A percentile compares a stretch with the other conserved stretches of the same genome.
Evolutionary conservation across 805 yeast species (phyloP).

Genomic region (Kluyveromyces dobzhanskii): DNA sequence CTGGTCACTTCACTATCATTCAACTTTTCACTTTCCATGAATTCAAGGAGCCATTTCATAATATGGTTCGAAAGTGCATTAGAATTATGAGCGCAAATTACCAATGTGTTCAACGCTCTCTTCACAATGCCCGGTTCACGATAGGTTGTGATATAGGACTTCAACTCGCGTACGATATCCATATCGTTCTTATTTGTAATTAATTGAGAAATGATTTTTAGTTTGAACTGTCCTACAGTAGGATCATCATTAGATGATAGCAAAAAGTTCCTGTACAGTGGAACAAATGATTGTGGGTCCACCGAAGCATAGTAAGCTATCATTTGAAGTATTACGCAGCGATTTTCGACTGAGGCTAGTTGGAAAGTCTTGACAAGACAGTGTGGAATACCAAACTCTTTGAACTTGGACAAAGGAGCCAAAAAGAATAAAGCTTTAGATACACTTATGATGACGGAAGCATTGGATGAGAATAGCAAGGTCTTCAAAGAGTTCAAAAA

Average conservation of each 20-base stretch:
- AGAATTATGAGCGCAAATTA: conserved; percentile 46
- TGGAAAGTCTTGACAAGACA: conserved; percentile 32
- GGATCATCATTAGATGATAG: conserved; percentile 47
- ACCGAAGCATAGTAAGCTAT: conserved; percentile 30
- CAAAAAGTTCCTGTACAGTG: conserved; percentile 41
- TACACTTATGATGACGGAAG: conserved; percentile 53
- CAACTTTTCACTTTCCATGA: conserved; percentile 30
- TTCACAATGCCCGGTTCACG: conserved; percentile 24
- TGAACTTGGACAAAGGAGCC: conserved; percentile 48
- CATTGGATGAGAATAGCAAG: conserved; percentile 44
- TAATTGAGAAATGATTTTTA: conserved; percentile 53
- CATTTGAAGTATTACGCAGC: conserved; percentile 36
- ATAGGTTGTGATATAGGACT: conserved; percentile 39
- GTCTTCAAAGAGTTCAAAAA: conserved; percentile 41
- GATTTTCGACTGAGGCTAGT: not conserved
- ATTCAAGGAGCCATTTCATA: conserved; percentile 54
- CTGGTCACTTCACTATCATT: conserved; percentile 35
- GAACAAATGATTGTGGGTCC: conserved; percentile 30
- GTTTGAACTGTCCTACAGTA: conserved; percentile 41
- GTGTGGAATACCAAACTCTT: conserved; percentile 40
- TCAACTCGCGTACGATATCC: conserved; percentile 51
- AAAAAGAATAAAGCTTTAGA: conserved; percentile 48
- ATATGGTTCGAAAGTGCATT: conserved; percentile 44
- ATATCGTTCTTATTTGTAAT: conserved; percentile 45
- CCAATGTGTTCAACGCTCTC: conserved; percentile 54